Evolutionary conservation across 2,329 filamentous ascomycete genomes (phyloP), one percentile per base, ranked within the genome.

Genomic region (Hirsutella minnesotensis): DNA sequence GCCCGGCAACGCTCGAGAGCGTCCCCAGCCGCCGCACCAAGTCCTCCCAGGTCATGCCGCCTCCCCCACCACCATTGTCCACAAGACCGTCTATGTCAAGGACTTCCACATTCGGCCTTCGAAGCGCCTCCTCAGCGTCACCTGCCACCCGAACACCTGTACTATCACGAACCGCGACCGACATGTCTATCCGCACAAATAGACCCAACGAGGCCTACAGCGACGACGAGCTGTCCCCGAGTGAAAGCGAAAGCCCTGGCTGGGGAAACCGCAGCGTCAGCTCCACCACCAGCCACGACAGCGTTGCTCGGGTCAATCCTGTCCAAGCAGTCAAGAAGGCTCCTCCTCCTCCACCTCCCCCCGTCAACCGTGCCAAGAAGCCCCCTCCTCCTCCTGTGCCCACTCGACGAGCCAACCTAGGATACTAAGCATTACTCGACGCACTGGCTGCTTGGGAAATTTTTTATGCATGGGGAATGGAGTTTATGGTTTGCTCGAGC

Each of bases 241-340:
- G 69, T 49, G 69, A 68, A 47, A 69, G 70, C 47, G 69, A 66
- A 33, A 75, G 72, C 30, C 70, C 70, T 0, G 67, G 72, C 42
- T 71, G 67, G 58, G 64, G 61, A 18, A 67, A 72, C 38, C 67
- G 69, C 43, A 70, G 69, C 51, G 62, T 72, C 44, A 77, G 73
- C 50, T 73, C 74, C 0, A 69, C 73, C 3, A 77, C 73, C 1
- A 77, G 73, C 55, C 68, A 72, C 44, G 72, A 69, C 46, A 76
- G 73, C 54, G 53, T 75, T 38, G 46, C 44, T 10, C 42, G 46
- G n/a, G 35, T 45, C 8, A 37, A 38, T 30, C 40, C 24, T 33
- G 39, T 38, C n/a, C 44, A 44, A 7, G 49, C 65, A 27, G 56
- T 64, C 44, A 76, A 75, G 66, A 77, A 77, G 61, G 70, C 70